These are phyloP conservation scores for Lactifluus piperatus DNA, from an alignment of 768 basidiomycete genomes.

Conservation along the genomic window DNA sequence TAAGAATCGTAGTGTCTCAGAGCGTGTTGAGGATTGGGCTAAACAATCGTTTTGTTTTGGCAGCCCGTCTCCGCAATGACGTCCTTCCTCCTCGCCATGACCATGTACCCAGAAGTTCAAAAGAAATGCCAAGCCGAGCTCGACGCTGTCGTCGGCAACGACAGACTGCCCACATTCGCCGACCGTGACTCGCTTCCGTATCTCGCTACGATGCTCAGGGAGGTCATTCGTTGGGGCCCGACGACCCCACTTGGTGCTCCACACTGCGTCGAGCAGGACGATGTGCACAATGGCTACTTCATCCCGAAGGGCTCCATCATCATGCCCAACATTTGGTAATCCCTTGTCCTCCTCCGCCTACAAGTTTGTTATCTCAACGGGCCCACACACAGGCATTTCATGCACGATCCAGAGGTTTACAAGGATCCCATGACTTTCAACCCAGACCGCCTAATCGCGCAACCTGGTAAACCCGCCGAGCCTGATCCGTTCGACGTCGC, in stretches of 20 bases:
- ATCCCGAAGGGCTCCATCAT: conserved; percentile 33
- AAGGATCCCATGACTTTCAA: conserved; percentile 25
- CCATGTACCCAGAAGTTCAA: conserved; percentile 22
- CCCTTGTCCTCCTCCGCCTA: background rate
- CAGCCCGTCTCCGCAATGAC: conserved; percentile 23
- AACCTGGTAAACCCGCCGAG: conserved; percentile 17
- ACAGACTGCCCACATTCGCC: conserved; percentile 16
- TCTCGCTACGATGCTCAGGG: conserved; percentile 18
- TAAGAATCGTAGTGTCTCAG: background rate
- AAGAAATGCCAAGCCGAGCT: conserved; percentile 23
- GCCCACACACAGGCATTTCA: conserved; percentile 22
- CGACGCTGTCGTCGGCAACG: conserved; percentile 21
- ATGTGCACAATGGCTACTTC: conserved; percentile 30
- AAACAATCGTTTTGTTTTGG: background rate
- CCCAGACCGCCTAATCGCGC: conserved; percentile 26
- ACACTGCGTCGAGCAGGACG: conserved; percentile 30
- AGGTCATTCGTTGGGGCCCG: conserved; percentile 23
- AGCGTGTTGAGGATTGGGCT: background rate
- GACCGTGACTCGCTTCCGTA: conserved; percentile 22
- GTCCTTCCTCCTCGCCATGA: conserved; percentile 26
- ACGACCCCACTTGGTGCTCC: conserved; percentile 25
- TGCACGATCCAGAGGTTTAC: conserved; percentile 26
- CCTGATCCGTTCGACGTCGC: conserved; percentile 17
- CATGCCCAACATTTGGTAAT: conserved; percentile 29
- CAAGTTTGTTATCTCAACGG: background rate